Base-by-base conservation (phyloP, 495 filamentous ascomycete species). In the Penicillium paradoxum region DNA sequence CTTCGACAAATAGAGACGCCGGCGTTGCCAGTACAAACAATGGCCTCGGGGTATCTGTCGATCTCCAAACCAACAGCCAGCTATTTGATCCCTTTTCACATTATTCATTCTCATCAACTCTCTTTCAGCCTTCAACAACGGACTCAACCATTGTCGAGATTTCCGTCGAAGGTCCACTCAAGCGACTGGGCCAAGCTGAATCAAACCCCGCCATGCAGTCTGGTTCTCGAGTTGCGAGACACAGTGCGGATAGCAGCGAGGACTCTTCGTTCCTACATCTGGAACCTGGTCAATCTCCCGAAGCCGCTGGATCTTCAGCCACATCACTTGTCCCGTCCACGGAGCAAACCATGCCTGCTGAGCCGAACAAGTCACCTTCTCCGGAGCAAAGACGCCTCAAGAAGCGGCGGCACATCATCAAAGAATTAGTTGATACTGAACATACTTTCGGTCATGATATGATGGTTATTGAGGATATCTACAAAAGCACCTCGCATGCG, bases 381-480 rank as follows among this genome's bases (percentile, higher is more conserved):
- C 75, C 79, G 0, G 82, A 84, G 40, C 78, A 83, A 50, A 74
- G 78, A 33, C 75, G 76, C 4, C 62, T 87, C 19, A 79, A 69
- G 46, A 79, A 90, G 57, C 84, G 93, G 14, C 80, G 83, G 30
- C 76, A 91, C 60, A 78, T 92, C 48, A 87, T 98, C 57, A 87
- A 90, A 56, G 93, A 98, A 67, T 74, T 98, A 18, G 80, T 96
- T 34, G 89, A 95, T 58, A 98, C 95, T 3, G 93, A 98, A 64
- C 81, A 86, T 25, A 81, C 82, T 14, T 97, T 91, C 67, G 79
- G 89, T 40, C 79, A 86, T 54, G 93, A 98, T 69, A 92, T 98
- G 89, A 95, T 88, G 59, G 89, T 98, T 34, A 85, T 95, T 6
- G 88, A 95, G 61, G 90, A 96, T 60, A 96, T 97, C 39, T 98